These are phyloP conservation scores for Amanita inopinata DNA, from an alignment of 768 basidiomycete genomes.

Conservation along the genomic window DNA sequence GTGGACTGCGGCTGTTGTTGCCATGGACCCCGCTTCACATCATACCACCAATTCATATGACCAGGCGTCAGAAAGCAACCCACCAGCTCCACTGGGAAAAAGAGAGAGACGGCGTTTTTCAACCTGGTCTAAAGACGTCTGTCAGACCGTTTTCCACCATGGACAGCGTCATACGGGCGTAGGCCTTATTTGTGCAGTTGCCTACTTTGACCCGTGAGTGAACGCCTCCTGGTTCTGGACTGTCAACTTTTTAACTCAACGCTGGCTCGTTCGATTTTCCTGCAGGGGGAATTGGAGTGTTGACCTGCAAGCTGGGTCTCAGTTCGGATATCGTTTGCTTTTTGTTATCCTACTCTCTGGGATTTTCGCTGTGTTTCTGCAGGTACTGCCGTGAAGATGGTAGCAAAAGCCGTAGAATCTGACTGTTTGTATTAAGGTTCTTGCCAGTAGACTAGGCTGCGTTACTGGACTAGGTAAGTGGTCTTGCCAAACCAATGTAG, in stretches of 20 bases:
- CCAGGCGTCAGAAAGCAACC: neutral
- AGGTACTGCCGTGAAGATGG: constrained; percentile 39
- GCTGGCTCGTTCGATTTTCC: constrained; percentile 1
- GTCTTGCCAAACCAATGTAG: constrained; percentile 2
- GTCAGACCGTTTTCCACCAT: constrained; percentile 34
- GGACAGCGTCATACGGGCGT: constrained; percentile 63
- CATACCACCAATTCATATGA: neutral
- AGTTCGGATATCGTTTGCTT: constrained; percentile 78
- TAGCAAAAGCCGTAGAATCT: neutral
- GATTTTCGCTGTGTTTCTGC: constrained; percentile 73
- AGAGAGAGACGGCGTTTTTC: neutral
- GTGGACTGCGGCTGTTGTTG: neutral
- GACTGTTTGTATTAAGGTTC: constrained; percentile 32
- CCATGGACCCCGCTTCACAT: neutral
- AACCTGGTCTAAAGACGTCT: constrained; percentile 19
- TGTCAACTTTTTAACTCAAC: neutral
- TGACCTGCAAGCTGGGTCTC: constrained; percentile 78
- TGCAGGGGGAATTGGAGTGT: constrained; percentile 85
- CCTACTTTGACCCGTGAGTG: constrained; percentile 83
- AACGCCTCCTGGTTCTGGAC: neutral
- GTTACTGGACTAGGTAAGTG: constrained; percentile 68
- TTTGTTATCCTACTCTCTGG: constrained; percentile 82
- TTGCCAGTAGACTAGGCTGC: constrained; percentile 73
- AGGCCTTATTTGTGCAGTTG: constrained; percentile 81
- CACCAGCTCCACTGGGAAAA: neutral